These are phyloP conservation scores for Alliaria petiolata DNA, from an alignment of 345 rosid genomes.

Conservation along the genomic window DNA sequence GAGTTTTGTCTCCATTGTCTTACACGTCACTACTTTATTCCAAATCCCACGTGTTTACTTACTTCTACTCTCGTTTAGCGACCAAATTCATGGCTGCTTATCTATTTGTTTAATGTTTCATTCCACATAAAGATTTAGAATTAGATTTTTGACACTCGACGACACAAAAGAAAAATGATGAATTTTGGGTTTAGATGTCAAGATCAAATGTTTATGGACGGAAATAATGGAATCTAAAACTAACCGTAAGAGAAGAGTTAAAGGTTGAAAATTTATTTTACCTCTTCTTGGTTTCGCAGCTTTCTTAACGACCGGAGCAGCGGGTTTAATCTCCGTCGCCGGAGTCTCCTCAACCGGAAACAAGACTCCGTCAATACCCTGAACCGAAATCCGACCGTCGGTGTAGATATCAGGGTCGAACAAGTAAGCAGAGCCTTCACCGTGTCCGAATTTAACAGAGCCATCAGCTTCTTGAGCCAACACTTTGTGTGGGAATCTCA, in stretches of 20 bases:
- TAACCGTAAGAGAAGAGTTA: background rate
- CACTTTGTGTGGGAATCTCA: conserved; percentile 82
- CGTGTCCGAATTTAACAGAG: conserved; percentile 80
- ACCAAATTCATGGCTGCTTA: conserved; percentile 16
- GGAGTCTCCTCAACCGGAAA: conserved; percentile 56
- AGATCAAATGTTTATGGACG: background rate
- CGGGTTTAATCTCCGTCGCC: conserved; percentile 10
- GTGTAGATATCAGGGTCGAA: conserved; percentile 96
- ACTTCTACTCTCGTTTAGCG: conserved; percentile 5
- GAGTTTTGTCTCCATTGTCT: conserved; percentile 22
- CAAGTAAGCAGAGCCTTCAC: conserved; percentile 73
- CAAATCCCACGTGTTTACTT: conserved; percentile 28
- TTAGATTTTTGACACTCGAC: background rate
- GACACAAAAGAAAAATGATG: conserved; percentile 8
- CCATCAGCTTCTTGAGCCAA: conserved; percentile 95
- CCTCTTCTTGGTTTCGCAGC: conserved; percentile 82
- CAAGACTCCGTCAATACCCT: conserved; percentile 87
- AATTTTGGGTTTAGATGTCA: conserved; percentile 14
- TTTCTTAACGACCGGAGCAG: conserved; percentile 43
- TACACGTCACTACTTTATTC: conserved; percentile 31
- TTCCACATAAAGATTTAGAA: background rate
- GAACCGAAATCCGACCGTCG: conserved; percentile 91
- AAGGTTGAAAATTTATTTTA: conserved; percentile 32
- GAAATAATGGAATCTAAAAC: background rate
- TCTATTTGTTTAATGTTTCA: conserved; percentile 10